These are phyloP conservation scores for Lonicera japonica DNA, from an alignment of 129 eudicot species.

Conservation along the genomic window DNA sequence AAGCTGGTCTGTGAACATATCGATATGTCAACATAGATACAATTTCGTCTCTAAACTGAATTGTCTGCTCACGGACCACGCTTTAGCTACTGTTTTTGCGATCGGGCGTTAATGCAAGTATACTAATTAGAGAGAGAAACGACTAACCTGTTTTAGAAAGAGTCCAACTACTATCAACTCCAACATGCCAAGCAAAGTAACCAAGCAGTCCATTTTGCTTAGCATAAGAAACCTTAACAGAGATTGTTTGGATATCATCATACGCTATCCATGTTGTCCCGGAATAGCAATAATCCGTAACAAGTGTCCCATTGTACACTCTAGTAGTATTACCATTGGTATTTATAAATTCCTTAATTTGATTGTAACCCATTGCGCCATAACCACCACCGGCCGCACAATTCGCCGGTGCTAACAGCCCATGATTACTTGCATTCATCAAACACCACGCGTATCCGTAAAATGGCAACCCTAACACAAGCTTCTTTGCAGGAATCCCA, in stretches of 20 bases:
- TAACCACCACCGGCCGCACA: slow-evolving; percentile 22
- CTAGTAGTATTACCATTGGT: slow-evolving; percentile 8
- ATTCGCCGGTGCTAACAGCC: slow-evolving; percentile 37
- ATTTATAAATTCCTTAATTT: slow-evolving; percentile 25
- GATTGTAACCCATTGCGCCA: slow-evolving; percentile 24
- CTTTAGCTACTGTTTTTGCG: no score
- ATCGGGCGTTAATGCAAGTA: no score
- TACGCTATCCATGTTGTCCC: slow-evolving; percentile 53
- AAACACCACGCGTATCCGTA: slow-evolving; percentile 52
- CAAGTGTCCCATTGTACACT: slow-evolving; percentile 36
- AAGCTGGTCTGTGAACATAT: no score
- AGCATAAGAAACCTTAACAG: slow-evolving; percentile 49
- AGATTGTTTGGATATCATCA: slow-evolving; percentile 40
- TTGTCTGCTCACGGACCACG: no score
- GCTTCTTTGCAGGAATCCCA: slow-evolving; percentile 28
- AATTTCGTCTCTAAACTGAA: no score
- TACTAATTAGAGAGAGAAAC: no score
- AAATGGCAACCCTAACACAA: slow-evolving; percentile 47
- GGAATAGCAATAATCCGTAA: slow-evolving; percentile 26
- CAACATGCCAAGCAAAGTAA: slow-evolving; percentile 56
- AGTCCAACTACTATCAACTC: slow-evolving; percentile 44
- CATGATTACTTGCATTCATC: slow-evolving; percentile 26
- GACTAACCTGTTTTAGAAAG: slow-evolving; percentile 29
- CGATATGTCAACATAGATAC: no score
- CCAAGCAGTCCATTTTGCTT: slow-evolving; percentile 47